Conservation (phyloP, 2,329 filamentous ascomycete species). For the Cadophora sp. region DNA sequence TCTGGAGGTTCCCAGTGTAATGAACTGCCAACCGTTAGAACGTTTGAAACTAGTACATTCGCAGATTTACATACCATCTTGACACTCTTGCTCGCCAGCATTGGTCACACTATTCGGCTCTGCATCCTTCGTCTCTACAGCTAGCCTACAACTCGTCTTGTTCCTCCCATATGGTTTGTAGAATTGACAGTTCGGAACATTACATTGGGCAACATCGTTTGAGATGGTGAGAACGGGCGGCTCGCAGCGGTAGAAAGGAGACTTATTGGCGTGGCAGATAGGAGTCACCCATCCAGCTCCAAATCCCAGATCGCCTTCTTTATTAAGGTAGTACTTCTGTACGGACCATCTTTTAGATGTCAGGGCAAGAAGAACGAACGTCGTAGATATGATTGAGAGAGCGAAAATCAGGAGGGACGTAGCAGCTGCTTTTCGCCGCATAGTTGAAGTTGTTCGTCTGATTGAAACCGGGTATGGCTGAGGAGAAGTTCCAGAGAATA, state of each 20-base stretch:
- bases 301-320: neutral
- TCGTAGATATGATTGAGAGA: conserved; percentile 12
- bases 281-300: conserved; percentile 14
- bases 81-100: conserved; percentile 18
- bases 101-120: neutral
- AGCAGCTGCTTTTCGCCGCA: neutral
- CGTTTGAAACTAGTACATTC: neutral
- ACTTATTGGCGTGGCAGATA: conserved; percentile 8
- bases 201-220: neutral
- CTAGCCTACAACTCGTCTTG: conserved; percentile 22
- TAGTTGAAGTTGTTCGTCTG: neutral
- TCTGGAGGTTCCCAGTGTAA: conserved; percentile 23
- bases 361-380: conserved; percentile 13
- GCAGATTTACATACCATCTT: conserved; percentile 11
- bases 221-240: neutral
- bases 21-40: conserved; percentile 11
- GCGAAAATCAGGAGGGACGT: conserved; percentile 1
- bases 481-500: no score
- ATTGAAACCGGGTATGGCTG: no score
- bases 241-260: conserved; percentile 21
- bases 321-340: conserved; percentile 20
- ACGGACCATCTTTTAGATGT: conserved; percentile 14
- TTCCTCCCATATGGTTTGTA: conserved; percentile 16
- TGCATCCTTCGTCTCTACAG: conserved; percentile 7
- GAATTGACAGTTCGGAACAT: conserved; percentile 10